Conservation (phyloP, 2,329 filamentous ascomycete species). For the Fonsecaea multimorphosa region DNA sequence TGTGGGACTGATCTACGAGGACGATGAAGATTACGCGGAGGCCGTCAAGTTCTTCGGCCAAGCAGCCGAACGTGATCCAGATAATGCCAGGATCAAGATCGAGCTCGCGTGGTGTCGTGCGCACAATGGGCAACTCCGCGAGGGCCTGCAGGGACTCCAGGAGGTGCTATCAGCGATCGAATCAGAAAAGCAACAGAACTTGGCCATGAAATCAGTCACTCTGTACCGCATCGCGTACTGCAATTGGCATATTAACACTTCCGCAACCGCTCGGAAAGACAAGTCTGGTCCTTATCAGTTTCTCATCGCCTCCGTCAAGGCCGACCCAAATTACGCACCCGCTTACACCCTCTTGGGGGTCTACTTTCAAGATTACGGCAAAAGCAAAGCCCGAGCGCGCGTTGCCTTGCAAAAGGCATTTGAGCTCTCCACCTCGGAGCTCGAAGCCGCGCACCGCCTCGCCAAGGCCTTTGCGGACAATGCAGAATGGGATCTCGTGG, state of each 20-base stretch:
- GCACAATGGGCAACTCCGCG: slow-evolving; percentile 74
- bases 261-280: slow-evolving; percentile 75
- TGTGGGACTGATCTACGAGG: slow-evolving; percentile 87
- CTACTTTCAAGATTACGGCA: slow-evolving; percentile 89
- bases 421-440: slow-evolving; percentile 85
- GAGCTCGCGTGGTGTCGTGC: slow-evolving; percentile 94
- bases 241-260: slow-evolving; percentile 81
- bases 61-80: slow-evolving; percentile 73
- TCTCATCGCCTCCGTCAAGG: slow-evolving; percentile 83
- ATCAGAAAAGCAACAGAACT: slow-evolving; percentile 62
- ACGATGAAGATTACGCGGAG: slow-evolving; percentile 84
- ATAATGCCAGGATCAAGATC: slow-evolving; percentile 78
- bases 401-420: slow-evolving; percentile 96
- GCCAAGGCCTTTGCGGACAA: slow-evolving; percentile 86
- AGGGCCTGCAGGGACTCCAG: slow-evolving; percentile 72
- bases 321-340: slow-evolving; percentile 84
- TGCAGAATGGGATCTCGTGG: slow-evolving; percentile 95
- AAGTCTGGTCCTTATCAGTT: slow-evolving; percentile 81
- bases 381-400: slow-evolving; percentile 83
- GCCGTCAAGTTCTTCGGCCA: slow-evolving; percentile 81
- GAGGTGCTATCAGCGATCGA: slow-evolving; percentile 70
- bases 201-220: slow-evolving; percentile 80
- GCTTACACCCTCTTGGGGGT: slow-evolving; percentile 89
- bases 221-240: slow-evolving; percentile 87
- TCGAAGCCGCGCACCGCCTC: slow-evolving; percentile 84